A percentile compares a stretch with the other conserved stretches of the same genome.
These are phyloP conservation scores for Aspergillus cavernicola DNA, from an alignment of 495 filamentous ascomycete species.

Conservation along the genomic window DNA sequence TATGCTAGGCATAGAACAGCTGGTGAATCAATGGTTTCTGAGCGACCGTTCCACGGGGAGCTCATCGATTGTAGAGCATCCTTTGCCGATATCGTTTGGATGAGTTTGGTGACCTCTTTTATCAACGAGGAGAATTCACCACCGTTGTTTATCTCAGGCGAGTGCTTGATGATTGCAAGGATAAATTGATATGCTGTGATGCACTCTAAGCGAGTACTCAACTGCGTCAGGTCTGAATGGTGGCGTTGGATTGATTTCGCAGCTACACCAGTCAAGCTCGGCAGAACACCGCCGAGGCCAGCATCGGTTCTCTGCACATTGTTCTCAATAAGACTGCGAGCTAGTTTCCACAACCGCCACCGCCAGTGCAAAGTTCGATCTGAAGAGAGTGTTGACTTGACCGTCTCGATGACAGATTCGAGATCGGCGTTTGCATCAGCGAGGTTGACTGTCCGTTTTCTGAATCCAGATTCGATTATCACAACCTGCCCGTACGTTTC, in stretches of 20 bases:
- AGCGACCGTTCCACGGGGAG: conserved; percentile 38
- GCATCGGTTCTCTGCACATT: conserved; percentile 22
- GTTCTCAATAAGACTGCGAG: conserved; percentile 33
- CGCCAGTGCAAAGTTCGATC: conserved; percentile 40
- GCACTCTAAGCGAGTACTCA: conserved; percentile 31
- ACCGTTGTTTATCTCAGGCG: conserved; percentile 13
- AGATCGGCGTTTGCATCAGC: conserved; percentile 26
- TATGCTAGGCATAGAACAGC: conserved; percentile 34
- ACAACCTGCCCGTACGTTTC: conserved; percentile 38
- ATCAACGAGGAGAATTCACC: conserved; percentile 26
- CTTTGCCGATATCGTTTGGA: conserved; percentile 26
- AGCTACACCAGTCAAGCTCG: conserved; percentile 23
- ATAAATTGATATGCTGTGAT: conserved; percentile 42
- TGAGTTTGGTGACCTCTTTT: conserved; percentile 26
- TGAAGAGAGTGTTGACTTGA: conserved; percentile 31
- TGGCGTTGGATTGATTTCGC: conserved; percentile 31
- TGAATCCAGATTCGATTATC: conserved; percentile 36
- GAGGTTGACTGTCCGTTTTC: conserved; percentile 23
- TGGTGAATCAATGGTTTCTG: conserved; percentile 31
- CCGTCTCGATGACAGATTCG: conserved; percentile 23
- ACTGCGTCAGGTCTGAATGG: conserved; percentile 27
- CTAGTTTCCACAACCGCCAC: conserved; percentile 46
- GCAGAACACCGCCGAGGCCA: conserved; percentile 16
- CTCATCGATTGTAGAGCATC: conserved; percentile 29
- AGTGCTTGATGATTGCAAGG: conserved; percentile 25